Percentiles rank a stretch among this genome's conserved stretches.
These are phyloP conservation scores for Exophiala viscosa DNA, from an alignment of 2,329 filamentous ascomycete species.

Conservation along the genomic window DNA sequence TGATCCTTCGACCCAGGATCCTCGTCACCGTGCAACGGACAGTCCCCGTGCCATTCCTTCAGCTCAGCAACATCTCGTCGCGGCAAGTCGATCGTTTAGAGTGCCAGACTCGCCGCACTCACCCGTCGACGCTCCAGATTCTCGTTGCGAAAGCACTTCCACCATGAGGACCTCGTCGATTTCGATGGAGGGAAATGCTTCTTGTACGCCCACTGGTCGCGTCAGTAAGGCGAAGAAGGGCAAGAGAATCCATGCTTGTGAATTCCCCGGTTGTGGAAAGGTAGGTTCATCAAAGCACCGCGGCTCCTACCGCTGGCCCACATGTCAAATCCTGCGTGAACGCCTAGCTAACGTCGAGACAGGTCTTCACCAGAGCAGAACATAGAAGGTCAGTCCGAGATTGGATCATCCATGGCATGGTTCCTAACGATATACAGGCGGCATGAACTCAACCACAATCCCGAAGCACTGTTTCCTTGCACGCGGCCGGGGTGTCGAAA, in stretches of 20 bases:
- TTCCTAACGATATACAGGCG: constrained; percentile 34
- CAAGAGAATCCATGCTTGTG: constrained; percentile 48
- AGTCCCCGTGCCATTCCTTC: constrained; percentile 15
- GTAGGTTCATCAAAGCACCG: constrained; percentile 31
- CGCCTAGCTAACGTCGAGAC: constrained; percentile 17
- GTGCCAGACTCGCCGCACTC: constrained; percentile 22
- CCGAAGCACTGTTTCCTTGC: constrained; percentile 45
- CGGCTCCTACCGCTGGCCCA: constrained; percentile 8
- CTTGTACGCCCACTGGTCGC: constrained; percentile 49
- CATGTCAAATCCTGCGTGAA: constrained; percentile 5
- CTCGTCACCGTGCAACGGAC: constrained; percentile 17
- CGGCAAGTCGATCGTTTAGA: constrained; percentile 16
- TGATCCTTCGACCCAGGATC: constrained; percentile 13
- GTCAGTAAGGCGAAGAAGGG: constrained; percentile 53
- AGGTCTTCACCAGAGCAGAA: constrained; percentile 51
- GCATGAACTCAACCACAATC: constrained; percentile 51
- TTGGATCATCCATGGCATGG: constrained; percentile 5
- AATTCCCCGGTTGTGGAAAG: constrained; percentile 47
- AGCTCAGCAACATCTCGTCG: constrained; percentile 8
- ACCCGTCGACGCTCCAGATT: constrained; percentile 16
- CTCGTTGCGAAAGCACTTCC: constrained; percentile 28
- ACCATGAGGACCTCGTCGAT: constrained; percentile 30
- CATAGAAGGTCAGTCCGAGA: constrained; percentile 36
- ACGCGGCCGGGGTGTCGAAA: constrained; percentile 44
- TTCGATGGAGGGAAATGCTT: constrained; percentile 33